phyloP scores from a whole-genome alignment of 768 basidiomycete species.

The Heimioporus sp. region DNA sequence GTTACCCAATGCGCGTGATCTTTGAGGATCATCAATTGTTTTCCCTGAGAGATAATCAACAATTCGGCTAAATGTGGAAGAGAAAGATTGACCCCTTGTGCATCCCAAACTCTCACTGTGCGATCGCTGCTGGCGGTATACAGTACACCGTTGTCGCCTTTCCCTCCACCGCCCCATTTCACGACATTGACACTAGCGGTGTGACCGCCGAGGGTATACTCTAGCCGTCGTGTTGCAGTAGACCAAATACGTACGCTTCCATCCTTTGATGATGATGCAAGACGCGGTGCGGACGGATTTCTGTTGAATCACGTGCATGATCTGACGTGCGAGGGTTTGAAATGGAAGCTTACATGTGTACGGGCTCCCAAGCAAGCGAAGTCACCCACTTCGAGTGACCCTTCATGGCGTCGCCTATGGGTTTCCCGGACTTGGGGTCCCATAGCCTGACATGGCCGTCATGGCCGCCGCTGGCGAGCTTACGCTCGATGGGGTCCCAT shows the following conservation, averaged over 20 bases:
- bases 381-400: conserved; percentile 98
- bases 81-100: conserved; percentile 55
- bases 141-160: conserved; percentile 61
- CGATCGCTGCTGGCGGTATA: conserved; percentile 96
- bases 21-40: conserved; percentile 77
- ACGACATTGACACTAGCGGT: conserved; percentile 94
- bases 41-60: conserved; percentile 54
- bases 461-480: conserved; percentile 90
- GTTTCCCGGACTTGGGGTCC: conserved; percentile 90
- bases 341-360: conserved; percentile 67
- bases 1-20: conserved; percentile 99
- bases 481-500: conserved; percentile 93
- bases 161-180: conserved; percentile 90
- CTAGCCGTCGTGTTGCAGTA: conserved; percentile 61
- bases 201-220: conserved; percentile 90
- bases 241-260: conserved; percentile 96
- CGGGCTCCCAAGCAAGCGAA: conserved; percentile 92
- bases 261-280: conserved; percentile 96
- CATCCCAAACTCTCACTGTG: conserved; percentile 94
- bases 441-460: conserved; percentile 92
- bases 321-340: neutral
- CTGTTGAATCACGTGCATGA: conserved; percentile 36
- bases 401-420: conserved; percentile 83
- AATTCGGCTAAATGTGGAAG: neutral
- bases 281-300: conserved; percentile 73